Percentiles rank a stretch among this genome's conserved stretches.
Evolutionary conservation across 805 yeast genomes (phyloP).

Genomic region (Sungouiozyma intestinalis): DNA sequence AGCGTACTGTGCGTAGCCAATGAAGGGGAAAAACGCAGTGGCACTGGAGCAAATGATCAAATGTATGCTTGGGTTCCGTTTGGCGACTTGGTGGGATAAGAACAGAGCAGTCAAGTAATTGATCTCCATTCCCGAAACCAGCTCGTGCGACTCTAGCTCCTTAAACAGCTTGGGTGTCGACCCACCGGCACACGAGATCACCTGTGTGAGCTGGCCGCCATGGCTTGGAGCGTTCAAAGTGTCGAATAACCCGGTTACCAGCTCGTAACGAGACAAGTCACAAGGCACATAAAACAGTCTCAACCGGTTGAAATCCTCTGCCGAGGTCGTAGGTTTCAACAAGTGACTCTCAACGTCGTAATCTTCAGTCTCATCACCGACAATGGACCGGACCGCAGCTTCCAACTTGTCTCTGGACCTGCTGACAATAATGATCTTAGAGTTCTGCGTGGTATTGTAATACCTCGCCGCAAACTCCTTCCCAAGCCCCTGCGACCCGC

Average conservation of each 20-base stretch:
- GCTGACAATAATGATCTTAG: constrained; percentile 66
- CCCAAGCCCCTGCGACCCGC: constrained; percentile 94
- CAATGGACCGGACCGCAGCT: constrained; percentile 34
- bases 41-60: constrained; percentile 64
- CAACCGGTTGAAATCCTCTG: constrained; percentile 13
- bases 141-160: constrained; percentile 49
- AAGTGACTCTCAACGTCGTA: constrained; percentile 6
- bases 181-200: constrained; percentile 82
- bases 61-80: constrained; percentile 31
- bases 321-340: constrained; percentile 1
- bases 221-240: constrained; percentile 18
- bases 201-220: constrained; percentile 47
- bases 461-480: constrained; percentile 58
- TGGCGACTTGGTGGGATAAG: constrained; percentile 53
- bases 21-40: constrained; percentile 74
- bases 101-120: constrained; percentile 70
- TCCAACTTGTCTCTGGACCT: constrained; percentile 55
- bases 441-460: constrained; percentile 35
- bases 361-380: not conserved
- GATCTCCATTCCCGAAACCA: constrained; percentile 49
- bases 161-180: constrained; percentile 69
- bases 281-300: constrained; percentile 40
- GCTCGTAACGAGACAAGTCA: constrained; percentile 52
- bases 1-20: constrained; percentile 85
- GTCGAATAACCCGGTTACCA: constrained; percentile 30